Base-by-base conservation (phyloP, 169 alveolate species). In the Eimeria zaria region DNA sequence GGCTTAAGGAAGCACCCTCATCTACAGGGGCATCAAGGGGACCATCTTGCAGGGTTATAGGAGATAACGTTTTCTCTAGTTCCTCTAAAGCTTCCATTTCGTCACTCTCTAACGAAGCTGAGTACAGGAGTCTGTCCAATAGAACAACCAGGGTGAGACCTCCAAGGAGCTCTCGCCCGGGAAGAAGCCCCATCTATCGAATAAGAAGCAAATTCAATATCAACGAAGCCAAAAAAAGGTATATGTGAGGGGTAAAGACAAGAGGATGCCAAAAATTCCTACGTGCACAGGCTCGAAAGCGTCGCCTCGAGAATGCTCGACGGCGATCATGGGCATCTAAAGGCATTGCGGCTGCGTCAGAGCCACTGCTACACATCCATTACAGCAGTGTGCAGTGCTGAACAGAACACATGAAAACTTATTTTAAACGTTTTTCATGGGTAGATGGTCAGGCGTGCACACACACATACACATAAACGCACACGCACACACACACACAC, bases 51-150 rank as follows among this genome's bases (percentile, higher is more conserved):
- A 71, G 36, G 81, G 12, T 7, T 16, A 71, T 7, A 8, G 81
- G 81, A 18, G 51, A 12, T 51, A 71, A 14, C 1, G 48, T 71
- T 71, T 36, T 36, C 9, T 36, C 81, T 0, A 71, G 48, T 30
- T 71, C 81, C 51, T 71, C 81, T 71, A 71, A 71, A 71, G 51
- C 81, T 36, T 27, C 81, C 81, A 51, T 36, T 71, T 71, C 81
- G 27, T 71, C 81, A 30, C 53, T 71, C 51, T 71, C 81, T 71
- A 16, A 36, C 27, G 81, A 71, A 36, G 81, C 81, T 71, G 81
- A 71, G 53, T 30, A 71, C 3, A 33, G 53, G 16, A 71, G 81
- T 51, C 53, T 71, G 81, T 36, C 81, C 51, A 71, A 0, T 36
- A 71, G 36, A 51, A 71, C 81, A 36, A 36, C 81, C 22, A 71